Evolutionary conservation across 768 basidiomycete species (phyloP), one percentile per base, ranked within the genome.

Genomic region (Glaciozyma martinii): DNA sequence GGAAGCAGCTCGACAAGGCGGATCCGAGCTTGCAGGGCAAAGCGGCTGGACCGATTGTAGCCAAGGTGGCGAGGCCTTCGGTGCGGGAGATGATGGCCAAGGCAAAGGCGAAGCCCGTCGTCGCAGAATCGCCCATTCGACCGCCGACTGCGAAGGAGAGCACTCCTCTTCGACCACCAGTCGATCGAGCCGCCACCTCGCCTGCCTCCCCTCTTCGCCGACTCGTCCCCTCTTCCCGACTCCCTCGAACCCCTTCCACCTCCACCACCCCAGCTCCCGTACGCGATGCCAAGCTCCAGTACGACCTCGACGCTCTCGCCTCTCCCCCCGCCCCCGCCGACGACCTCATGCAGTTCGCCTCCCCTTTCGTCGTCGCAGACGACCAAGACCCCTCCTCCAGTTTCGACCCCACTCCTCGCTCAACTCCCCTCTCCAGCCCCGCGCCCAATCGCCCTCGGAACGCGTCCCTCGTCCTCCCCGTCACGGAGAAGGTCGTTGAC

Each of bases 1-100:
- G 84, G 66, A 94, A 89, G 77, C 87, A 90, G 76, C 77, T 98
- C 40, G 90, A 95, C 74, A 93, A 87, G 77, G 84, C 50, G 5
- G 47, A n/a, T 37, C 67, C 70, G 18, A 21, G 55, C 44, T 19
- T 29, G 54, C 2, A 33, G 53, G 46, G 44, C 13, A 46, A 33
- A 29, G 47, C 40, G 23, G 44, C 25, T 16, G 42, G 13, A 18
- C 43, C 10, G 19, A 40, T 37, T 8, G 49, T 18, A 19, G 63
- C 40, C 0, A 70, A 70, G 65, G 25, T 37, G 19, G 46, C 58
- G 21, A 64, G 63, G 54, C 62, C 60, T 9, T 54, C 47, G 25
- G 54, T 70, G 43, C 33, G 62, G 57, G 65, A 61, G 37, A 27
- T 64, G 60, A 66, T 70, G 54, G 12, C 58, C 3, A 62, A 60